phyloP scores from a whole-genome alignment of 305 asterid species.

The Plantago lanceolata region DNA sequence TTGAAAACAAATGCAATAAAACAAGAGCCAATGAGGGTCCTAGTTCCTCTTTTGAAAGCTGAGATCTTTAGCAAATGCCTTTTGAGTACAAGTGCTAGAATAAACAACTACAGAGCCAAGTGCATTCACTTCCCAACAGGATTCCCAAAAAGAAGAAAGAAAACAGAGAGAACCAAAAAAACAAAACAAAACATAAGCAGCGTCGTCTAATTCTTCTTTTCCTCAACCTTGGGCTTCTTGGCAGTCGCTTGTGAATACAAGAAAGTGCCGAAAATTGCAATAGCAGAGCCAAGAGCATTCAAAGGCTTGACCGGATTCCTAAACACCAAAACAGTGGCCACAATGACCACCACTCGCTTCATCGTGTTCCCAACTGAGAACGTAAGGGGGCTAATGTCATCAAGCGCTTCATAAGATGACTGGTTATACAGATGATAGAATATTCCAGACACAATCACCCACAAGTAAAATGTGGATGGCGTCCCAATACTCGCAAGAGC shows the following conservation, averaged over 20 bases:
- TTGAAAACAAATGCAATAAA: slow-evolving; percentile 7
- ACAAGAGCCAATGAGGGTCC: slow-evolving; percentile 11
- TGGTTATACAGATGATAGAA: slow-evolving; percentile 72
- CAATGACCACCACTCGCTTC: slow-evolving; percentile 81
- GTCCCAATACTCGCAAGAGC: slow-evolving; percentile 52
- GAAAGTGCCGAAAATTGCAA: slow-evolving; percentile 70
- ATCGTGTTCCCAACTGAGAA: slow-evolving; percentile 76
- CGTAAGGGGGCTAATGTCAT: slow-evolving; percentile 72
- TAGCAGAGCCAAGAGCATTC: slow-evolving; percentile 77
- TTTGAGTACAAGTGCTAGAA: slow-evolving; percentile 67
- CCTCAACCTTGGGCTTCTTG: slow-evolving; percentile 51
- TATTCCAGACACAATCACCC: slow-evolving; percentile 70
- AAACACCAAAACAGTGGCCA: slow-evolving; percentile 65
- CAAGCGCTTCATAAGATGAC: slow-evolving; percentile 78
- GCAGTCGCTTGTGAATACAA: slow-evolving; percentile 68
- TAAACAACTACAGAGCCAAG: slow-evolving; percentile 64
- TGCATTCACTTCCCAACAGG: slow-evolving; percentile 34
- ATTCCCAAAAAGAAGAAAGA: background rate
- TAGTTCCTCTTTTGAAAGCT: slow-evolving; percentile 46
- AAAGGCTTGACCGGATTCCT: slow-evolving; percentile 76
- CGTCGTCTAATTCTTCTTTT: slow-evolving; percentile 45
- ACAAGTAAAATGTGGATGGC: slow-evolving; percentile 53
- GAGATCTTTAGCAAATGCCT: slow-evolving; percentile 49
- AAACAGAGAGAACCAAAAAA: slow-evolving; percentile 1
- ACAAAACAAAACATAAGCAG: slow-evolving; percentile 2